phyloP scores from a whole-genome alignment of 2,329 filamentous ascomycete genomes.

The Diaporthe velutina region DNA sequence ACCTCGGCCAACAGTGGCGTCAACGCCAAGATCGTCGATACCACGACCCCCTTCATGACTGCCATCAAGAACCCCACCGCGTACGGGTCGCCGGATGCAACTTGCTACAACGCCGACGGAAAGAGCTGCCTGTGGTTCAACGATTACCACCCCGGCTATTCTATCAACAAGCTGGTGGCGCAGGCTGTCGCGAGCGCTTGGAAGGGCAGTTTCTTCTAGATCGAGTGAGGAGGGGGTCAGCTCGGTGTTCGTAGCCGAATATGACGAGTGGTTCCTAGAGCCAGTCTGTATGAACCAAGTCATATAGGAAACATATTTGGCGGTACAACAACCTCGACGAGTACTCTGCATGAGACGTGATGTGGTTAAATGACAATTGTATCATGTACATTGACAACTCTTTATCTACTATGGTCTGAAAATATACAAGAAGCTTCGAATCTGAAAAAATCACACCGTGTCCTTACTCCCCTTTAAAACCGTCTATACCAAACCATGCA shows the following conservation, averaged over 20 bases:
- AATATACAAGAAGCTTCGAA: constrained; percentile 33
- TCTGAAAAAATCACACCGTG: not conserved
- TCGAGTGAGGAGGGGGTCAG: not conserved
- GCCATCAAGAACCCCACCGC: constrained; percentile 56
- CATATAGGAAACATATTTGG: too few species aligned
- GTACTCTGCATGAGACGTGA: not conserved
- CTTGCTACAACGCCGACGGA: constrained; percentile 57
- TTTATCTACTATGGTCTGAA: constrained; percentile 5
- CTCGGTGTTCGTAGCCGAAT: too few species aligned
- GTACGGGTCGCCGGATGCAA: constrained; percentile 58
- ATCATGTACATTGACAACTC: constrained; percentile 17
- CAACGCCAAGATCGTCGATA: constrained; percentile 54
- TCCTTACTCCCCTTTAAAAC: constrained; percentile 15
- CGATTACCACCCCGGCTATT: constrained; percentile 56
- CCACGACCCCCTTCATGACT: constrained; percentile 54
- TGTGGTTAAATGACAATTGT: not conserved
- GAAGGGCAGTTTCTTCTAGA: constrained; percentile 46
- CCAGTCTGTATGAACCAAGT: too few species aligned
- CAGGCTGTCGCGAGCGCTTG: constrained; percentile 51
- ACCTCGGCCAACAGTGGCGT: constrained; percentile 50
- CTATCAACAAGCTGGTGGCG: constrained; percentile 56
- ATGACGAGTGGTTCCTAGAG: too few species aligned
- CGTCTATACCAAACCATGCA: constrained; percentile 8
- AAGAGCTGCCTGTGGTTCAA: constrained; percentile 61
- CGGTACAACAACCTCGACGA: too few species aligned